Conservation (phyloP, 1,139 yeast genomes). For the Yamadazyma sp. region DNA sequence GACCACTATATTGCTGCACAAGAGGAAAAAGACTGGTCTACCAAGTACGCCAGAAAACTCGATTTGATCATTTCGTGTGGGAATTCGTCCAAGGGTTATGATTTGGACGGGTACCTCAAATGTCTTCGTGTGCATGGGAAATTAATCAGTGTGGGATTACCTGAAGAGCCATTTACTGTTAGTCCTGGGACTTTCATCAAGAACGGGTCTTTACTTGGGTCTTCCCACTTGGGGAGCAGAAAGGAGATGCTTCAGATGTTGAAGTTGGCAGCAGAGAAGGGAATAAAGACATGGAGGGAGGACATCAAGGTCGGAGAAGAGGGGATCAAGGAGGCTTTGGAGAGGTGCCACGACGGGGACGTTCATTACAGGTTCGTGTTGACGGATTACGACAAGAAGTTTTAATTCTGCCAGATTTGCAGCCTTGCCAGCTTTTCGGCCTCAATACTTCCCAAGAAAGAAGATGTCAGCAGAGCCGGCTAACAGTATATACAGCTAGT, state of each 20-base stretch:
- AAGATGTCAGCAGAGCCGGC: too few relatives aligned
- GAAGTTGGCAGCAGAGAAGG: slow-evolving; percentile 50
- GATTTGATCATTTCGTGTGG: slow-evolving; percentile 54
- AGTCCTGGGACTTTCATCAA: slow-evolving; percentile 23
- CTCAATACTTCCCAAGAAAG: too few relatives aligned
- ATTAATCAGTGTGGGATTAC: slow-evolving; percentile 55
- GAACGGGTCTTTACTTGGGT: slow-evolving; percentile 42
- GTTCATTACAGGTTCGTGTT: slow-evolving; percentile 66
- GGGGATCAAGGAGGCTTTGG: slow-evolving; percentile 29
- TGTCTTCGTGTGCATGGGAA: slow-evolving; percentile 36
- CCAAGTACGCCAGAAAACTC: slow-evolving; percentile 33
- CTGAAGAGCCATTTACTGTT: slow-evolving; percentile 21
- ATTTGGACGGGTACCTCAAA: slow-evolving; percentile 32
- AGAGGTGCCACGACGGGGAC: slow-evolving; percentile 39
- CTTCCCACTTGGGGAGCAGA: slow-evolving; percentile 49
- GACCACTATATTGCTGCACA: slow-evolving; percentile 38
- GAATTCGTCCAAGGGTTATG: slow-evolving; percentile 37
- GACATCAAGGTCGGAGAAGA: slow-evolving; percentile 50
- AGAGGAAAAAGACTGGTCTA: slow-evolving; percentile 38
- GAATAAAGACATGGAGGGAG: slow-evolving; percentile 59
- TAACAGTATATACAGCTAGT: too few relatives aligned
- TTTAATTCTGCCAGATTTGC: too few relatives aligned
- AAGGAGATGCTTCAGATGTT: slow-evolving; percentile 55
- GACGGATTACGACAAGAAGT: slow-evolving; percentile 48
- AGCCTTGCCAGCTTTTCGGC: too few relatives aligned